Conservation (phyloP, 176 grass and related monocot species). For the Puya raimondii region DNA sequence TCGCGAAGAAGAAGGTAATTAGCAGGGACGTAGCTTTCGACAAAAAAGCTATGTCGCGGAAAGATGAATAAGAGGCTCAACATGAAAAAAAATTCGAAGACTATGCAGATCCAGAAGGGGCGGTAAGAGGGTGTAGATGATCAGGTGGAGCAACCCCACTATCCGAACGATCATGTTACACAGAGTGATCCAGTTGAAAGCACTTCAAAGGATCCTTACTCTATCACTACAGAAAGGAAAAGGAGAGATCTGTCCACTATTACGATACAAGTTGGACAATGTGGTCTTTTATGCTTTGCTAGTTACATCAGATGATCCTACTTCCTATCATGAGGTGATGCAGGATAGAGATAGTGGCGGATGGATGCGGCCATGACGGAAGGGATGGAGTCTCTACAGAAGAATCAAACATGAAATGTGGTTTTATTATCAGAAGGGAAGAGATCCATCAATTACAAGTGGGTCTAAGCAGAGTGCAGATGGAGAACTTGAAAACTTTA, state of each 20-base stretch:
- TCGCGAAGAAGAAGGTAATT: neutral
- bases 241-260: neutral
- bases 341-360: neutral
- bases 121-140: neutral
- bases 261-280: neutral
- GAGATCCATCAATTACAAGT: neutral
- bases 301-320: neutral
- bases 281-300: neutral
- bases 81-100: neutral
- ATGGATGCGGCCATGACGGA: neutral
- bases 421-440: neutral
- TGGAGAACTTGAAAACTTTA: neutral
- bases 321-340: neutral
- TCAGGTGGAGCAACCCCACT: neutral
- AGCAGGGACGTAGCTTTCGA: too few species aligned
- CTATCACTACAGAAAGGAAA: neutral
- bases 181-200: neutral
- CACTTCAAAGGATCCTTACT: neutral
- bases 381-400: neutral
- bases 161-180: neutral
- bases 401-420: neutral
- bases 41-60: too few species aligned
- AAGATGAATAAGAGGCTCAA: too few species aligned
- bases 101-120: neutral
- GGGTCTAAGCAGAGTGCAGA: too few species aligned